Percentiles rank a stretch among this genome's conserved stretches.
Evolutionary conservation across 2,329 filamentous ascomycete species (phyloP).

Genomic region (Ilyonectria robusta): DNA sequence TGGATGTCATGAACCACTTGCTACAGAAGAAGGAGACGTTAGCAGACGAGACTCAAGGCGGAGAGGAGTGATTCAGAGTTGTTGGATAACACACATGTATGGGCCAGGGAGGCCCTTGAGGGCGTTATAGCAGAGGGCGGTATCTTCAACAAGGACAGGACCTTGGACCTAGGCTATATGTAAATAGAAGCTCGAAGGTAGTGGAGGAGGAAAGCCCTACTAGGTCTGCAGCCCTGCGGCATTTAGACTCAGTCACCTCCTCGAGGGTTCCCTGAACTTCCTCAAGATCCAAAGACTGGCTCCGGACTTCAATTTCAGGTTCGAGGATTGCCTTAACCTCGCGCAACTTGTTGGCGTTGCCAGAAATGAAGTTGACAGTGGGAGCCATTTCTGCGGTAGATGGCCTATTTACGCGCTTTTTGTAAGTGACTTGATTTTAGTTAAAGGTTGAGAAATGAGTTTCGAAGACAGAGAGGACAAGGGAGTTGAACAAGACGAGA

Average conservation of each 20-base stretch:
- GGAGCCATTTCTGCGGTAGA: conserved; percentile 55
- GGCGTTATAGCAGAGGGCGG: conserved; percentile 92
- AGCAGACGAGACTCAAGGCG: neutral
- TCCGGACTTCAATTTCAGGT: conserved; percentile 79
- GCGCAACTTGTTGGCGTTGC: conserved; percentile 92
- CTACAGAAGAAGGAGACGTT: conserved; percentile 61
- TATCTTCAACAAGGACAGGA: conserved; percentile 96
- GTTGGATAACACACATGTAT: conserved; percentile 81
- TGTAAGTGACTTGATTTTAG: neutral
- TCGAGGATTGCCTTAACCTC: conserved; percentile 92
- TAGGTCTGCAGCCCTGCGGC: conserved; percentile 81
- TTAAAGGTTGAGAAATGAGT: neutral
- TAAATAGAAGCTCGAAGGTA: neutral
- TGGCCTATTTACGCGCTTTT: neutral
- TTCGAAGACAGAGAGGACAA: neutral
- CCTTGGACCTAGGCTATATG: conserved; percentile 74
- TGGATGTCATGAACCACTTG: conserved; percentile 91
- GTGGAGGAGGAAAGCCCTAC: conserved; percentile 62
- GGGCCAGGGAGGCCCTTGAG: conserved; percentile 92
- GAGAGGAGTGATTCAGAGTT: neutral
- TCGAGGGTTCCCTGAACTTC: conserved; percentile 95
- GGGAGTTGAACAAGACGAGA: neutral
- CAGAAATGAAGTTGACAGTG: conserved; percentile 91
- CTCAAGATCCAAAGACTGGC: conserved; percentile 82
- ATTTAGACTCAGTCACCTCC: conserved; percentile 92